Conservation (phyloP, 352 stramenopile species). For the Pilasporangium apinafurcum region DNA sequence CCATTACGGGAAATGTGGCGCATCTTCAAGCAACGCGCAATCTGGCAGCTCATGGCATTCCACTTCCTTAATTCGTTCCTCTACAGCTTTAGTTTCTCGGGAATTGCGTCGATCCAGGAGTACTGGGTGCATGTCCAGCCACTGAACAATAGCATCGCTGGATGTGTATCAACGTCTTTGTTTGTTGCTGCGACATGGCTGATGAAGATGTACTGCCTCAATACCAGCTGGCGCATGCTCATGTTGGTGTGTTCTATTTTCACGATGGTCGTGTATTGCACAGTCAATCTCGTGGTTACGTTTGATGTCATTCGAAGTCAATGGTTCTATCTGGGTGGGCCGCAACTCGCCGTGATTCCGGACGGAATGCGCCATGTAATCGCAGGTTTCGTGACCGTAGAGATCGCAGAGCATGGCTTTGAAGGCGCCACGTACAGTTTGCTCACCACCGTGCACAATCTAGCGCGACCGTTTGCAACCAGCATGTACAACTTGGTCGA, state of each 20-base stretch:
- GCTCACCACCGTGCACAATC: constrained; percentile 60
- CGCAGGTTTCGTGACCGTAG: constrained; percentile 52
- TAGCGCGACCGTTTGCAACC: constrained; percentile 45
- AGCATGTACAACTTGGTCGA: constrained; percentile 52
- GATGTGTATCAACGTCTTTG: constrained; percentile 39
- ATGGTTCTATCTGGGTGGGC: constrained; percentile 63
- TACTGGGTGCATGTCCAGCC: constrained; percentile 54
- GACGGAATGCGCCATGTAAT: constrained; percentile 60
- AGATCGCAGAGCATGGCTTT: constrained; percentile 67
- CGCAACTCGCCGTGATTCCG: constrained; percentile 48
- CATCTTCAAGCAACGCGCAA: constrained; percentile 61
- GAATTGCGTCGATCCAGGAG: constrained; percentile 43
- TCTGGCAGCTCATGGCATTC: constrained; percentile 67
- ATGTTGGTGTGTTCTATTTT: constrained; percentile 43
- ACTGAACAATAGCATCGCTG: constrained; percentile 46
- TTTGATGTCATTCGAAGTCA: constrained; percentile 56
- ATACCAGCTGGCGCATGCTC: constrained; percentile 48
- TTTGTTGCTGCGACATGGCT: constrained; percentile 46
- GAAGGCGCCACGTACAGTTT: constrained; percentile 61
- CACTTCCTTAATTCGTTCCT: constrained; percentile 67
- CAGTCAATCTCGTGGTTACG: constrained; percentile 38
- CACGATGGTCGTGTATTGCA: constrained; percentile 34
- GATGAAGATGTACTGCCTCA: constrained; percentile 52
- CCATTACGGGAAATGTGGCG: constrained; percentile 59
- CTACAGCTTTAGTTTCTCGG: constrained; percentile 42